Conservation (phyloP, 1,284 basidiomycete species). For the Austropuccinia psidii region DNA sequence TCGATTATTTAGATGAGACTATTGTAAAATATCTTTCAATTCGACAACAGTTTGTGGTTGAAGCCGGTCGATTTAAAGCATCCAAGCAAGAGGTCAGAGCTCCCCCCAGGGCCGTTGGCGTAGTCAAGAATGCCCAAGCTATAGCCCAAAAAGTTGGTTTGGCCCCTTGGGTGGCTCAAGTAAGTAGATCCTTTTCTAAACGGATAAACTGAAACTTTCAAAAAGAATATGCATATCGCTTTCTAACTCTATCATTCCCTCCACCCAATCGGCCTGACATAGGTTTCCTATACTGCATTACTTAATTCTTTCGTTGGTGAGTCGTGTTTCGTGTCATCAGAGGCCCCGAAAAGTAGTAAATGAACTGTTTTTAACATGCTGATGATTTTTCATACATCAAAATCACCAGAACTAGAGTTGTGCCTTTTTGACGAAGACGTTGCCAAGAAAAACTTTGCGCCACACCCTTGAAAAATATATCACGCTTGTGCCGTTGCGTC, state of each 20-base stretch:
- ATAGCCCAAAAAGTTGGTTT: not conserved
- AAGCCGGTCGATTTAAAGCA: slow-evolving; percentile 30
- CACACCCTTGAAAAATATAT: too few relatives aligned
- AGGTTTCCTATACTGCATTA: not conserved
- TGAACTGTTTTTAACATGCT: too few relatives aligned
- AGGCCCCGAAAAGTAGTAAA: too few relatives aligned
- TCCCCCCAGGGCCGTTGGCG: not conserved
- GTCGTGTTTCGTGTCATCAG: too few relatives aligned
- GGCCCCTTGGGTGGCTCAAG: slow-evolving; percentile 29
- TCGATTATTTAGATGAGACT: slow-evolving; percentile 27
- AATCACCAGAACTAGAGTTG: slow-evolving; percentile 9
- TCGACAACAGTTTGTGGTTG: slow-evolving; percentile 30
- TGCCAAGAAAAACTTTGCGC: slow-evolving; percentile 4
- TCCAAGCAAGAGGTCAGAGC: slow-evolving; percentile 14
- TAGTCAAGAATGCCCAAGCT: slow-evolving; percentile 9
- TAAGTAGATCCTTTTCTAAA: not conserved
- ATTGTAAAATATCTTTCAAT: slow-evolving; percentile 28
- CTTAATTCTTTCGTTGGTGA: not conserved
- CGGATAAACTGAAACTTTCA: not conserved
- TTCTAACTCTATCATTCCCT: not conserved
- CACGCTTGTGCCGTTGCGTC: too few relatives aligned
- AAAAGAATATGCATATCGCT: not conserved
- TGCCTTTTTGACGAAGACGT: slow-evolving; percentile 24
- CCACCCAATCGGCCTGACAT: not conserved
- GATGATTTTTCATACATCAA: not conserved